Evolutionary conservation across 805 yeast genomes (phyloP).

Genomic region (Lipomyces yamadae): DNA sequence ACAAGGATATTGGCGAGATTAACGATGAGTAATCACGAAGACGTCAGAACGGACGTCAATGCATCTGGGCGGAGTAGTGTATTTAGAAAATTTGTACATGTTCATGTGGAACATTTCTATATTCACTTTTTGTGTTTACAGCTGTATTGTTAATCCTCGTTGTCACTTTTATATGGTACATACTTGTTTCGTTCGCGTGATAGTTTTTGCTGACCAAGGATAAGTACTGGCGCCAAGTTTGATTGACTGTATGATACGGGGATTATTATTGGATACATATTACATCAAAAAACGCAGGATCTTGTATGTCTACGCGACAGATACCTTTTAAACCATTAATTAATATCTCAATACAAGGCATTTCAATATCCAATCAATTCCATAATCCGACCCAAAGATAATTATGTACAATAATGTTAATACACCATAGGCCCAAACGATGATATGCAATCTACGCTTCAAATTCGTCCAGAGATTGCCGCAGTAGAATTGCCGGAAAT

Average conservation of each 20-base stretch:
- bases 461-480: slow-evolving; percentile 17
- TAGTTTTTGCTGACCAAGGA: neutral
- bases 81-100: slow-evolving; percentile 4
- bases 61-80: slow-evolving; percentile 1
- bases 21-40: slow-evolving; percentile 25
- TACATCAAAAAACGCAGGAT: neutral
- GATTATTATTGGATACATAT: slow-evolving; percentile 1
- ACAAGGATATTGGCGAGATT: slow-evolving; percentile 46
- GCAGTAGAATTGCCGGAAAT: slow-evolving; percentile 29
- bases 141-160: neutral
- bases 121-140: slow-evolving; percentile 4
- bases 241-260: slow-evolving; percentile 1
- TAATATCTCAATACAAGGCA: slow-evolving; percentile 3
- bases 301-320: slow-evolving; percentile 4
- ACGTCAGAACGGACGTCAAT: neutral
- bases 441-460: slow-evolving; percentile 8
- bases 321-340: slow-evolving; percentile 1
- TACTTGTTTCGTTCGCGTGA: slow-evolving; percentile 6
- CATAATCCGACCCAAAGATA: neutral
- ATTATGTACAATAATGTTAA: neutral
- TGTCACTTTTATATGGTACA: slow-evolving; percentile 7
- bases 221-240: slow-evolving; percentile 6
- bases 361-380: neutral
- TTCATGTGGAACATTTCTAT: slow-evolving; percentile 3
- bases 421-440: neutral